Percentiles rank a stretch among this genome's conserved stretches.
phyloP scores from a whole-genome alignment of 2,329 filamentous ascomycete genomes.

The Monosporascus ibericus region DNA sequence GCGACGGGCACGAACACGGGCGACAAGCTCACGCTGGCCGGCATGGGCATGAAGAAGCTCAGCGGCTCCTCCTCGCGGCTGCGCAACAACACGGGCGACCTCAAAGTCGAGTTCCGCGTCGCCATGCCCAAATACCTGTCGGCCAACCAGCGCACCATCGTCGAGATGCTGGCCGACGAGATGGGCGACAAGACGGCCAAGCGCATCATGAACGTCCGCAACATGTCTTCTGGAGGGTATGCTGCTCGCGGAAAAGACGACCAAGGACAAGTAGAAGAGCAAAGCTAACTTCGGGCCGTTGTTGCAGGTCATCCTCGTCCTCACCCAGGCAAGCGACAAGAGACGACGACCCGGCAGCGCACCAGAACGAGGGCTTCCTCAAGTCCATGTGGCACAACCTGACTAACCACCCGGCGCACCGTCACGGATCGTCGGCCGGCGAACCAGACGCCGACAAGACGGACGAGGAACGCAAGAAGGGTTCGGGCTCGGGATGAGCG shows the following conservation, averaged over 20 bases:
- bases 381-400: constrained; percentile 91
- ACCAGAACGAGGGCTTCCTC: constrained; percentile 83
- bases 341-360: constrained; percentile 36
- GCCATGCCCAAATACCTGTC: constrained; percentile 91
- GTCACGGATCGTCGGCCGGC: constrained; percentile 21
- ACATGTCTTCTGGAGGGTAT: constrained; percentile 24
- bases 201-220: constrained; percentile 76
- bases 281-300: constrained; percentile 8
- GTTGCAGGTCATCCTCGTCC: constrained; percentile 11
- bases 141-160: constrained; percentile 82
- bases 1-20: constrained; percentile 87
- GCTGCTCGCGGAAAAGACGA: background rate
- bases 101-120: constrained; percentile 92
- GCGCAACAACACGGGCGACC: constrained; percentile 65
- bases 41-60: constrained; percentile 92
- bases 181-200: constrained; percentile 89
- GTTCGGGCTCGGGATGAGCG: constrained; percentile 20
- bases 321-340: constrained; percentile 14
- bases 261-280: background rate
- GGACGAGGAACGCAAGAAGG: constrained; percentile 21
- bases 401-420: constrained; percentile 65
- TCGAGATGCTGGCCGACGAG: constrained; percentile 96
- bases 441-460: constrained; percentile 15
- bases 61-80: constrained; percentile 40
- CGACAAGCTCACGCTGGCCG: constrained; percentile 80